Evolutionary conservation across 805 yeast genomes (phyloP), one percentile per base, ranked within the genome.

Genomic region (Wickerhamomyces hampshirensis): DNA sequence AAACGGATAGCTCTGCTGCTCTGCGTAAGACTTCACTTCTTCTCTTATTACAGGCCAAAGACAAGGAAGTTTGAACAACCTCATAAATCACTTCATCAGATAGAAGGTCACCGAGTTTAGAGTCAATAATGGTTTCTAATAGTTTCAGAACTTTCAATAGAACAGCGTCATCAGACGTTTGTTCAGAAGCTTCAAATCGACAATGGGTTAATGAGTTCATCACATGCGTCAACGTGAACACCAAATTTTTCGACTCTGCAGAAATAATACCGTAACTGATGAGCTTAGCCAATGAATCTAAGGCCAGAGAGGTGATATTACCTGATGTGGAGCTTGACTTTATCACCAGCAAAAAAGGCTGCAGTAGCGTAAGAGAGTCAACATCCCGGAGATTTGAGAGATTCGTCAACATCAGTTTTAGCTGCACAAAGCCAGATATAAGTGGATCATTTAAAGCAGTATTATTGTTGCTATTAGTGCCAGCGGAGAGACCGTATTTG

Each of bases 181-280:
- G 95, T 55, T 89, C 96, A 0, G 93, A 83, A 3, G 96, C 96
- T 65, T 93, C 97, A 56, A 93, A 93, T 31, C 96, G 75, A 61
- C 98, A 93, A 56, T 87, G 96, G 1, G 98, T 85, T 43, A 93
- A 69, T 0, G 97, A 75, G 23, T 61, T 62, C 33, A 68, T 61
- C 32, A 84, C 70, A 51, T 84, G 86, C 13, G 77, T 72, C 42
- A 85, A 60, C 1, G 83, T 72, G 31, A 64, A 69, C 23, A 66
- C 70, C 15, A 84, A 60, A 38, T 82, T 80, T 21, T 66, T 63
- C 5, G 87, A 76, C 2, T 62, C 51, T 8, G 54, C 55, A 14
- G 74, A 66, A n/a, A 93, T 69, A 23, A 93, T 75, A 12, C 71
- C 75, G 56, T 84, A 82, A 28, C 74, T 71, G 35, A 91, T 61